Percentiles rank a stretch among this genome's conserved stretches.
Evolutionary conservation across 345 rosid genomes (phyloP).

Genomic region (Hirschfeldia incana): DNA sequence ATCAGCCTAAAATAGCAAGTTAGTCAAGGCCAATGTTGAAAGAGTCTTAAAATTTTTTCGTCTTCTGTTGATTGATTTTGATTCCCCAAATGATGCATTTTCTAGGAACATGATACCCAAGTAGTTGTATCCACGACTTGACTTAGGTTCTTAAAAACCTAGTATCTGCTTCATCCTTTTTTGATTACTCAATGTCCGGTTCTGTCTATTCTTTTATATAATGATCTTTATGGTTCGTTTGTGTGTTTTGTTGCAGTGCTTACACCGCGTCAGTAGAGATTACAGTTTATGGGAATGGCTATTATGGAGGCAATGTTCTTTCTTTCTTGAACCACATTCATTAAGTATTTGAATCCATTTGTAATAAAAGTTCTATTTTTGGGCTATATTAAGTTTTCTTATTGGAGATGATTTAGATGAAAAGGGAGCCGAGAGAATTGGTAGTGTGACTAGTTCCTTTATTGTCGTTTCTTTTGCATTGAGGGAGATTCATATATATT

Average conservation of each 20-base stretch:
- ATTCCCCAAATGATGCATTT: conserved; percentile 31
- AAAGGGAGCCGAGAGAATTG: neutral
- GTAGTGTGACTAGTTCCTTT: neutral
- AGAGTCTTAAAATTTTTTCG: conserved; percentile 48
- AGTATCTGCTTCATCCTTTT: conserved; percentile 1
- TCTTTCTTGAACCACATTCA: conserved; percentile 7
- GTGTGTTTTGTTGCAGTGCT: conserved; percentile 57
- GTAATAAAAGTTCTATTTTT: conserved; percentile 18
- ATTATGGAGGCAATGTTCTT: neutral
- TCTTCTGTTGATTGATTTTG: conserved; percentile 90
- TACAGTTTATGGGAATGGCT: conserved; percentile 5
- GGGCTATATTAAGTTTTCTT: neutral
- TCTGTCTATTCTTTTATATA: neutral
- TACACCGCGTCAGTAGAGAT: conserved; percentile 56
- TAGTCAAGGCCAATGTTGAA: conserved; percentile 71
- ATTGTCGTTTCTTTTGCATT: neutral
- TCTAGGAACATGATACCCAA: conserved; percentile 12
- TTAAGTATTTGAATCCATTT: conserved; percentile 17
- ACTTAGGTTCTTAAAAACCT: neutral
- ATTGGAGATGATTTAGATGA: neutral
- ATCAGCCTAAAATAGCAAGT: conserved; percentile 82
- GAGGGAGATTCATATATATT: neutral
- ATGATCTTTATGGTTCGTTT: neutral
- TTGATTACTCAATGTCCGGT: neutral
- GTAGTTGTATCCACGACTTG: neutral